These are phyloP conservation scores for Citrus sp. DNA, from an alignment of 345 rosid species.

Conservation along the genomic window DNA sequence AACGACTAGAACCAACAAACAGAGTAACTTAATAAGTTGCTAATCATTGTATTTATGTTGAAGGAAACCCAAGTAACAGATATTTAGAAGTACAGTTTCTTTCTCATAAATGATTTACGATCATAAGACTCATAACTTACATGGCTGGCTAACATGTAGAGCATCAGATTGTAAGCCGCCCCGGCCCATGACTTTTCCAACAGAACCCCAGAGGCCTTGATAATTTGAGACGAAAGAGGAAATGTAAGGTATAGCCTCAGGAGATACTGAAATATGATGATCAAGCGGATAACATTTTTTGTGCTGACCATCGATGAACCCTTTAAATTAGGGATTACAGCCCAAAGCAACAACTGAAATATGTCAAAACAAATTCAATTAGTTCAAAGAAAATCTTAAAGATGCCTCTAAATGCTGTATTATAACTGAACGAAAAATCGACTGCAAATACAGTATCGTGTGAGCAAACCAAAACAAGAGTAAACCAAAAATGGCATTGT, in stretches of 20 bases:
- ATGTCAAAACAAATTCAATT: background rate
- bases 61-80: background rate
- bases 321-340: slow-evolving; percentile 35
- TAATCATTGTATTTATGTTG: background rate
- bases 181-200: slow-evolving; percentile 54
- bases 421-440: background rate
- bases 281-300: slow-evolving; percentile 30
- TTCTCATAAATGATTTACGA: background rate
- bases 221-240: slow-evolving; percentile 47
- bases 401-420: background rate
- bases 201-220: slow-evolving; percentile 41
- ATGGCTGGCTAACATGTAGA: slow-evolving; percentile 53
- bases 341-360: slow-evolving; percentile 52
- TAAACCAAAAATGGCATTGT: background rate
- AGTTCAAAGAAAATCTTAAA: background rate
- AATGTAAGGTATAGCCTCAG: slow-evolving; percentile 48
- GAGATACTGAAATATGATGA: slow-evolving; percentile 45
- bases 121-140: slow-evolving; percentile 22
- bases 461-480: background rate
- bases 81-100: background rate
- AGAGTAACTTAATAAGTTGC: background rate
- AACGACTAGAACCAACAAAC: background rate
- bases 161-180: slow-evolving; percentile 49
- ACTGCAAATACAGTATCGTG: background rate
- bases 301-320: slow-evolving; percentile 19